Evolutionary conservation across 768 basidiomycete species (phyloP), one percentile per base, ranked within the genome.

Genomic region (Sutorius australiensis): DNA sequence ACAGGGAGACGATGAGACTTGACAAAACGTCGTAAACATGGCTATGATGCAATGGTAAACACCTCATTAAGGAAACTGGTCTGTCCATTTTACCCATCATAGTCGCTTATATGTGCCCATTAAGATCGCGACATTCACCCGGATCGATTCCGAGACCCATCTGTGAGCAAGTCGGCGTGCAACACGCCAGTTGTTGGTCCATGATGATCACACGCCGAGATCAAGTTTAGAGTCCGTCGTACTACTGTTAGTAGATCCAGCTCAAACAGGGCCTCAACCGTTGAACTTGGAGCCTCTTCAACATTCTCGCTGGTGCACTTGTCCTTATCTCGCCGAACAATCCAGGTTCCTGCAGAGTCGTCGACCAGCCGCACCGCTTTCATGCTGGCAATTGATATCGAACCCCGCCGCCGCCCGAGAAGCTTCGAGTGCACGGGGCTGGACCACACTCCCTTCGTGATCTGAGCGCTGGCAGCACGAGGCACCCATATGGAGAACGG

Each of bases 151-250:
- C 24, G 24, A 24, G 24, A 24, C 24, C 24, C 24, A 24, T 24
- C 24, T 4, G 4, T 24, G 24, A 24, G 24, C 24, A 24, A 24
- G n/a, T n/a, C n/a, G n/a, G n/a, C n/a, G n/a, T n/a, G 24, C 24
- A 24, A 24, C 24, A 24, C 24, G 24, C 24, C 24, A 4, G 48
- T 47, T 58, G 57, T 53, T 40, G 45, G 39, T 44, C 50, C 56
- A 36, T 53, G 28, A 30, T 28, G 55, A 32, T 31, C 36, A 43
- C 50, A 48, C 36, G 50, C 33, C 10, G 17, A 14, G 11, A 8
- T 8, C 14, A 32, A 32, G 14, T 16, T 44, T 50, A 33, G 24
- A 24, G 24, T n/a, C 34, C 49, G 10, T 33, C 7, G 17, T 14
- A 40, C 2, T 21, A n/a, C 16, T 27, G 28, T 31, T 16, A 30